Percentiles rank a stretch among this genome's conserved stretches.
Conservation (phyloP, 768 basidiomycete species). For the Panus rudis region DNA sequence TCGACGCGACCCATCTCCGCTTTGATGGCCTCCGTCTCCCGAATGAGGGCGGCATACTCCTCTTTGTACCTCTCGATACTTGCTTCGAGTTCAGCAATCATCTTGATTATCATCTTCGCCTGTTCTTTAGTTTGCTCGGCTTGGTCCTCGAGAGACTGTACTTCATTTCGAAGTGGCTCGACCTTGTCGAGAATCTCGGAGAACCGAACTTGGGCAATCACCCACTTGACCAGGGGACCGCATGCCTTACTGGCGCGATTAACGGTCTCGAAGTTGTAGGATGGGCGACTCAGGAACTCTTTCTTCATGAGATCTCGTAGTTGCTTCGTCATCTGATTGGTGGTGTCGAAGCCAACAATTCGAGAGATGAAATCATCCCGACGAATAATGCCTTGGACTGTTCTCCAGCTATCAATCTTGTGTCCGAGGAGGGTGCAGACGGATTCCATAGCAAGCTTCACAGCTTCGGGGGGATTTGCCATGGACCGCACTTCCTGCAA, state of each 20-base stretch:
- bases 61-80: slow-evolving; percentile 95
- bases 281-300: slow-evolving; percentile 85
- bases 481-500: slow-evolving; percentile 95
- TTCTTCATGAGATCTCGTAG: slow-evolving; percentile 88
- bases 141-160: slow-evolving; percentile 85
- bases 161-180: slow-evolving; percentile 92
- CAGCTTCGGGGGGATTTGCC: slow-evolving; percentile 97
- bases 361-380: slow-evolving; percentile 94
- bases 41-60: slow-evolving; percentile 94
- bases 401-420: slow-evolving; percentile 94
- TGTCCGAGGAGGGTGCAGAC: slow-evolving; percentile 95
- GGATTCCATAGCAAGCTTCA: slow-evolving; percentile 97
- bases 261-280: slow-evolving; percentile 92
- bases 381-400: slow-evolving; percentile 92
- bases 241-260: slow-evolving; percentile 95
- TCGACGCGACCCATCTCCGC: slow-evolving; percentile 97
- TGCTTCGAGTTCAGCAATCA: slow-evolving; percentile 87
- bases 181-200: slow-evolving; percentile 97
- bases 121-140: slow-evolving; percentile 95
- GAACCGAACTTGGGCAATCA: slow-evolving; percentile 91
- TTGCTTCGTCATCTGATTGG: slow-evolving; percentile 79
- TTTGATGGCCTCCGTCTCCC: slow-evolving; percentile 96
- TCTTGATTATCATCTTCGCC: slow-evolving; percentile 80
- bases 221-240: slow-evolving; percentile 98
- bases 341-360: slow-evolving; percentile 94